Conservation (phyloP, 345 rosid species). For the Ricinus communis region DNA sequence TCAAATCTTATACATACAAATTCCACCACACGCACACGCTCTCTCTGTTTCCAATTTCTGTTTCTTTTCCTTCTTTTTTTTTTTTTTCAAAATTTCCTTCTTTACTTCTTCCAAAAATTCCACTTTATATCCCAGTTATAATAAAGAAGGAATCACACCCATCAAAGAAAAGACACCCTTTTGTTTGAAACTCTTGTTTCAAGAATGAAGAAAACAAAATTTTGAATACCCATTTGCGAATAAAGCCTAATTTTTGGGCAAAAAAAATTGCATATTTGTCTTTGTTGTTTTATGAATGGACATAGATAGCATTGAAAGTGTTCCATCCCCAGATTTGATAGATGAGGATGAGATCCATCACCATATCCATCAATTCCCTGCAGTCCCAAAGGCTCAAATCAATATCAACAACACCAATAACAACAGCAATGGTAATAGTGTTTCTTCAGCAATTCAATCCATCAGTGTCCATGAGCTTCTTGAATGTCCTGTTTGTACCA, state of each 20-base stretch:
- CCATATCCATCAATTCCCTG: constrained; percentile 24
- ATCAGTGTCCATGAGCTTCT: constrained; percentile 94
- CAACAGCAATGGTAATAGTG: constrained; percentile 13
- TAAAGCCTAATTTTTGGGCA: constrained; percentile 6
- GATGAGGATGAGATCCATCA: constrained; percentile 36
- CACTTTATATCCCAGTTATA: not conserved
- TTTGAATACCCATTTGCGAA: constrained; percentile 21
- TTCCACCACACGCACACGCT: constrained; percentile 16
- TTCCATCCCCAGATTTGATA: constrained; percentile 22
- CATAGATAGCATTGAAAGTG: constrained; percentile 28
- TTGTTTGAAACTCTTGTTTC: not conserved
- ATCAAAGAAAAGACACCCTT: not conserved
- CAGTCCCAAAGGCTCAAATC: constrained; percentile 27
- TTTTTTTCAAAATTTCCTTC: too few relatives aligned
- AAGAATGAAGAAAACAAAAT: not conserved
- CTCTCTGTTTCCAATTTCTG: not conserved
- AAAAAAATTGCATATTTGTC: not conserved
- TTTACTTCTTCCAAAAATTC: constrained; percentile 8
- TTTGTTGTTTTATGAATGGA: constrained; percentile 30
- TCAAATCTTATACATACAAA: not conserved
- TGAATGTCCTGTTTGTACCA: constrained; percentile 98
- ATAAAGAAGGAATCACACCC: constrained; percentile 1
- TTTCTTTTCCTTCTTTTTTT: constrained; percentile 8
- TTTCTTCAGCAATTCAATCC: constrained; percentile 44
- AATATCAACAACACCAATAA: constrained; percentile 4